Conservation (phyloP, 208 protist species). For the Tritrichomonas musculus region DNA sequence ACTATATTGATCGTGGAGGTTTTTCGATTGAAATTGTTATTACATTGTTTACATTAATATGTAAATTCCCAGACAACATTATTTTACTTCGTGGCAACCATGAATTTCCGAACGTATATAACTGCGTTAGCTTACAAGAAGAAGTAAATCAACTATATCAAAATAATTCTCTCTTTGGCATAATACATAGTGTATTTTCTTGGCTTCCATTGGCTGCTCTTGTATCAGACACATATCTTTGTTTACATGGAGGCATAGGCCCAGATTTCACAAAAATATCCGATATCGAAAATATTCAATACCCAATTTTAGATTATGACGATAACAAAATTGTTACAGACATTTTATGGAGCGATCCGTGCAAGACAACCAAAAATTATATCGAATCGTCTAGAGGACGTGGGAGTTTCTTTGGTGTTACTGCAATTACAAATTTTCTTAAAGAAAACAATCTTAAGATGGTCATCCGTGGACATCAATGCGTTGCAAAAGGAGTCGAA, state of each 20-base stretch:
- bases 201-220: conserved; percentile 63
- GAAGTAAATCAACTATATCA: conserved; percentile 51
- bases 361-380: conserved; percentile 57
- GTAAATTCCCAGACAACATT: conserved; percentile 79
- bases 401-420: conserved; percentile 95
- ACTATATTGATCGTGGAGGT: neutral
- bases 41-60: conserved; percentile 74
- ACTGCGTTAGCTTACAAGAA: conserved; percentile 52
- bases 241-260: conserved; percentile 67
- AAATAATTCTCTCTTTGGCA: conserved; percentile 56
- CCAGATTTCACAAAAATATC: conserved; percentile 59
- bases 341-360: conserved; percentile 50
- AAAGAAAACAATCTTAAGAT: neutral
- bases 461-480: too few species aligned
- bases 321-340: conserved; percentile 38
- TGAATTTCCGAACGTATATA: conserved; percentile 89
- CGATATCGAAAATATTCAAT: conserved; percentile 68
- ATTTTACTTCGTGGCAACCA: conserved; percentile 94
- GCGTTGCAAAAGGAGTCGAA: too few species aligned
- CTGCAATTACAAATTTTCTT: conserved; percentile 77
- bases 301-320: neutral
- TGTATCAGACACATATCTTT: conserved; percentile 44
- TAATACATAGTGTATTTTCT: conserved; percentile 68
- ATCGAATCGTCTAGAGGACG: conserved; percentile 88
- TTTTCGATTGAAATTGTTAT: conserved; percentile 71